Conservation (phyloP, 768 basidiomycete species). For the Kondoa subrosea region DNA sequence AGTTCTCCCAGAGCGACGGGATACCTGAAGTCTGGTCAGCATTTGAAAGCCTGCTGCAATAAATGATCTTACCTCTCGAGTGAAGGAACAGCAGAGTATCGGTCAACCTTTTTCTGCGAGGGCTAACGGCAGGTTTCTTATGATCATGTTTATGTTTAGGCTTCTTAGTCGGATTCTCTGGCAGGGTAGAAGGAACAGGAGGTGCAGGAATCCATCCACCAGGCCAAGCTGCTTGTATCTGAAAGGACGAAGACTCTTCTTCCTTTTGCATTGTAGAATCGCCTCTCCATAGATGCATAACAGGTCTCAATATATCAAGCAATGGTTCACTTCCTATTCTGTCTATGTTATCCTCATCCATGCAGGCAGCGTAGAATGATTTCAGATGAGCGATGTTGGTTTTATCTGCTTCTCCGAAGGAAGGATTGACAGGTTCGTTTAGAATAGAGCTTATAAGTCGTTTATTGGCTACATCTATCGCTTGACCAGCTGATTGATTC, state of each 20-base stretch:
- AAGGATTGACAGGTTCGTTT: constrained; percentile 18
- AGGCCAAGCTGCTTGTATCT: neutral
- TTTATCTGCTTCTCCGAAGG: constrained; percentile 42
- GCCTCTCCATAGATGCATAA: constrained; percentile 43
- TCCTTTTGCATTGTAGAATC: neutral
- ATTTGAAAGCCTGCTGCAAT: neutral
- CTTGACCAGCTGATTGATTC: constrained; percentile 21
- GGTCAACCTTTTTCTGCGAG: constrained; percentile 28
- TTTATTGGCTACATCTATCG: constrained; percentile 21
- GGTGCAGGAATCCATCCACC: constrained; percentile 6
- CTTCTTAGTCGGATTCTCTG: constrained; percentile 9
- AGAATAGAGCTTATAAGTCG: constrained; percentile 41
- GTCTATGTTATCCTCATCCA: constrained; percentile 61
- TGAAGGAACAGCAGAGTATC: constrained; percentile 31
- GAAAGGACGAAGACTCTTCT: neutral
- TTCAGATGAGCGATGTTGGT: constrained; percentile 32
- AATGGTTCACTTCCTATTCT: constrained; percentile 56
- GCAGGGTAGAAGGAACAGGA: neutral
- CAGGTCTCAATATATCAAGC: constrained; percentile 45
- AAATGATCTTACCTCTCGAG: constrained; percentile 7
- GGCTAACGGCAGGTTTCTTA: too few species aligned
- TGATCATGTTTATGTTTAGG: constrained; percentile 6
- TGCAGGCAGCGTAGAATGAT: constrained; percentile 60
- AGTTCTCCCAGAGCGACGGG: neutral
- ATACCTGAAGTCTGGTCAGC: neutral